Conservation (phyloP, 352 stramenopile genomes). For the Phytophthora podocarpi region DNA sequence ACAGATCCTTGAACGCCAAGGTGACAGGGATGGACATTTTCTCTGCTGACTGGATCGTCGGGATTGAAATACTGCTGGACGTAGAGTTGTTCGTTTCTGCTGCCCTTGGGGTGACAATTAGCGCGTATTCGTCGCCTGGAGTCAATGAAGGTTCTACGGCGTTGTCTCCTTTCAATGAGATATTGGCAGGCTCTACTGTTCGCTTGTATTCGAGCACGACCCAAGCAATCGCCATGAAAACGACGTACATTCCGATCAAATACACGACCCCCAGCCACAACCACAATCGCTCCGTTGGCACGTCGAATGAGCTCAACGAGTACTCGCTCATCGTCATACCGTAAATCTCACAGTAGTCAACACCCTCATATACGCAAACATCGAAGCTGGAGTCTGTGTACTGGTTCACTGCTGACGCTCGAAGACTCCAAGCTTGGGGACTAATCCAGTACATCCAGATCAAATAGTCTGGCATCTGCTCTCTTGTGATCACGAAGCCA, state of each 20-base stretch:
- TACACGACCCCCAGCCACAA: conserved; percentile 29
- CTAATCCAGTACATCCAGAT: conserved; percentile 55
- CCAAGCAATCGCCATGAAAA: no score
- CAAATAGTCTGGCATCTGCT: conserved; percentile 33
- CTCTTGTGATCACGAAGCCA: conserved; percentile 40
- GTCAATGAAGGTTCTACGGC: no score
- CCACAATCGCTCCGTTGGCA: conserved; percentile 31
- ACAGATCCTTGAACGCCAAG: conserved; percentile 30
- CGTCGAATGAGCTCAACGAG: conserved; percentile 26
- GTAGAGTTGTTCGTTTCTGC: no score
- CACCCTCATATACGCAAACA: conserved; percentile 19
- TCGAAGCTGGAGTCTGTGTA: conserved; percentile 24
- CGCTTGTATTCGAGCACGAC: no score
- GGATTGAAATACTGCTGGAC: no score
- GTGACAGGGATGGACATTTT: conserved; percentile 1
- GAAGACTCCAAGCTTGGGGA: conserved; percentile 42
- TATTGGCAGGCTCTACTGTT: no score
- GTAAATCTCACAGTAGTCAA: conserved; percentile 35
- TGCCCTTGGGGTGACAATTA: no score
- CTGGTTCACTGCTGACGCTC: conserved; percentile 32
- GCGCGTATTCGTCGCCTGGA: no score
- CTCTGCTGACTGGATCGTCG: no score
- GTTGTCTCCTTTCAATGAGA: no score
- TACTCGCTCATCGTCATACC: conserved; percentile 31
- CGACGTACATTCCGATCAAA: conserved; percentile 20